Evolutionary conservation across 108 stramenopile genomes (phyloP).

Genomic region (Pseudonitzschia pungens): DNA sequence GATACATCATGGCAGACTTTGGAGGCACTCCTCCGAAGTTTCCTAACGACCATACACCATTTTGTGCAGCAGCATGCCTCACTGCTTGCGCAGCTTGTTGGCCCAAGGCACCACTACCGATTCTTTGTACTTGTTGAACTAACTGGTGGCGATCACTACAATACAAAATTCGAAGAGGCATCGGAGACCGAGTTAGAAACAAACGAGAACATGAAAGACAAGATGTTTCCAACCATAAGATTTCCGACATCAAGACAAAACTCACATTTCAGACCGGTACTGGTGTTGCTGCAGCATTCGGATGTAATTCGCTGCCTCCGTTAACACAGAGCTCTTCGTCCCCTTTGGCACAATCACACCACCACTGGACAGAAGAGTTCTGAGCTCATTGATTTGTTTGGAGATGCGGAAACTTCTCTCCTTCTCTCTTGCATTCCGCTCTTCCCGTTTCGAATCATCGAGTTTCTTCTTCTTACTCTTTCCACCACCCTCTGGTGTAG

Average conservation of each 20-base stretch:
- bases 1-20: slow-evolving; percentile 47
- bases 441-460: slow-evolving; percentile 64
- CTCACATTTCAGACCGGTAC: slow-evolving; percentile 79
- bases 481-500: not conserved
- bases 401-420: slow-evolving; percentile 86
- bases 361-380: slow-evolving; percentile 69
- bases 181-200: not conserved
- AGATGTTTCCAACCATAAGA: not conserved
- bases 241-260: not conserved
- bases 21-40: slow-evolving; percentile 73
- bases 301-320: slow-evolving; percentile 88
- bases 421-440: slow-evolving; percentile 88
- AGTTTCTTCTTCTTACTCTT: slow-evolving; percentile 9
- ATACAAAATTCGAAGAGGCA: slow-evolving; percentile 2
- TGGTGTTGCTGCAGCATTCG: slow-evolving; percentile 86
- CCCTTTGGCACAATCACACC: slow-evolving; percentile 91
- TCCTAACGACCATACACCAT: slow-evolving; percentile 71
- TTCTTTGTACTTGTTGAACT: slow-evolving; percentile 81
- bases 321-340: slow-evolving; percentile 85
- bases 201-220: not conserved
- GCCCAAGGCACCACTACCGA: slow-evolving; percentile 77
- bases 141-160: slow-evolving; percentile 60
- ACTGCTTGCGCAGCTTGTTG: slow-evolving; percentile 64
- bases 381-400: slow-evolving; percentile 79
- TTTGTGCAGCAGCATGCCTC: slow-evolving; percentile 60